These are phyloP conservation scores for Eleusine coracana DNA, from an alignment of 176 grass and related monocot species.

Conservation along the genomic window DNA sequence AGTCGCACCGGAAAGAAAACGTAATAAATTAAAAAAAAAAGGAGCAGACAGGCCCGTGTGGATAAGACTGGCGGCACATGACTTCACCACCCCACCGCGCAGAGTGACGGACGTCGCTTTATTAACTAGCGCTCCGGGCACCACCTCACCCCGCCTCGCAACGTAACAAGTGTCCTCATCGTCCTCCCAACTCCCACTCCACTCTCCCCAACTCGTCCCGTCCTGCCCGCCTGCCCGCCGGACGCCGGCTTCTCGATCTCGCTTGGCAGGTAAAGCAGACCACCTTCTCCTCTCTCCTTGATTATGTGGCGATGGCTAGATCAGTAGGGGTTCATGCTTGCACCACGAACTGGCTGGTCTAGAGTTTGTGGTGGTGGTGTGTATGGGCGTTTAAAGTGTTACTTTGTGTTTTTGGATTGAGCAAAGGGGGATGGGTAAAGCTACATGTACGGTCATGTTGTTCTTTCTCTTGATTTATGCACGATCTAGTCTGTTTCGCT, in stretches of 20 bases:
- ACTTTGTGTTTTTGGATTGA: neutral
- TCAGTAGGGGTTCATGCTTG: neutral
- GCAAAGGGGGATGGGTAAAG: neutral
- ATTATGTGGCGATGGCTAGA: neutral
- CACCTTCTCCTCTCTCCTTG: neutral
- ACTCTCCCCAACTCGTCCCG: neutral
- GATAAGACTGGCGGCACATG: constrained; percentile 50
- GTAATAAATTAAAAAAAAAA: neutral
- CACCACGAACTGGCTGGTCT: neutral
- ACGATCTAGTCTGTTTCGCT: neutral
- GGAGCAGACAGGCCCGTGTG: constrained; percentile 35
- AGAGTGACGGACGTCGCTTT: constrained; percentile 33
- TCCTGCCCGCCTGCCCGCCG: neutral
- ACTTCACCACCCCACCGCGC: constrained; percentile 15
- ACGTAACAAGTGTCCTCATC: constrained; percentile 39
- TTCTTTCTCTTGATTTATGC: neutral
- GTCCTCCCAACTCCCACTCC: neutral
- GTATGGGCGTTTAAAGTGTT: neutral
- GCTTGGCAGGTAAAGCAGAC: constrained; percentile 42
- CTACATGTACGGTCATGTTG: neutral
- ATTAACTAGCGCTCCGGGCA: constrained; percentile 36
- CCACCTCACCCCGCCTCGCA: constrained; percentile 16
- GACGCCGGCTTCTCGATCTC: constrained; percentile 15
- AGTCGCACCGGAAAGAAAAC: too few species aligned
- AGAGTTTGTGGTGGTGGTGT: neutral